Conservation (phyloP, 2,329 filamentous ascomycete genomes). For the Colletotrichum tofieldiae region DNA sequence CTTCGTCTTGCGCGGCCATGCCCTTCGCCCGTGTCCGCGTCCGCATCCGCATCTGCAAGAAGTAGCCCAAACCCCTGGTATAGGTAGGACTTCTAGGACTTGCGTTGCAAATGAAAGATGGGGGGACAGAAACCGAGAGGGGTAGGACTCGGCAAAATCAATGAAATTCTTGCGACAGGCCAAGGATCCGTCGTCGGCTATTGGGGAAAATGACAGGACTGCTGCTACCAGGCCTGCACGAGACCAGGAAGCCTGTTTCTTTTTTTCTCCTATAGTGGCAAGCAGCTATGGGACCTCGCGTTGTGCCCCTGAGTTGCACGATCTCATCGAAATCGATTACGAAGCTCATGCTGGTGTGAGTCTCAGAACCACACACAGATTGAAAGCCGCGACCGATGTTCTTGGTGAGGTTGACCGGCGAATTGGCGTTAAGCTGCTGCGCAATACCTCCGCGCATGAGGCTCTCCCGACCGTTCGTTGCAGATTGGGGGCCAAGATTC, state of each 20-base stretch:
- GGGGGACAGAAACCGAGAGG: not conserved
- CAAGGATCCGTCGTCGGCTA: conserved; percentile 5
- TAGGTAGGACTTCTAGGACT: not conserved
- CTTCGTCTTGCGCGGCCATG: conserved; percentile 14
- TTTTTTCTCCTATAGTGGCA: not conserved
- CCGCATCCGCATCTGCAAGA: not conserved
- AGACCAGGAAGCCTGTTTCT: not conserved
- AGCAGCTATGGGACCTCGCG: not conserved
- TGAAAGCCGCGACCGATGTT: not conserved
- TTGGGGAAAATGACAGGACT: not conserved
- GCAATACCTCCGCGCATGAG: conserved; percentile 11
- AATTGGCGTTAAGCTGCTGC: not conserved
- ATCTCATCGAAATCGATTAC: not conserved
- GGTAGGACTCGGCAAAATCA: not conserved
- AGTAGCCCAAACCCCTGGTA: not conserved
- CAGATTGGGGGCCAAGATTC: conserved; percentile 24
- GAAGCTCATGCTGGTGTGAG: not conserved
- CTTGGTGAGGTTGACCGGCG: not conserved
- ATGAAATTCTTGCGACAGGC: conserved; percentile 5
- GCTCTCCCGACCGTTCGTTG: conserved; percentile 10
- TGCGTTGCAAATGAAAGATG: not conserved
- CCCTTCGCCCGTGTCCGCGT: not conserved
- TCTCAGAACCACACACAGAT: not conserved
- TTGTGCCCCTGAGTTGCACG: not conserved
- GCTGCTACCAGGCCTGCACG: not conserved